A percentile compares a stretch with the other conserved stretches of the same genome.
phyloP scores from a whole-genome alignment of 2,329 filamentous ascomycete species.

The Biscogniauxia sp. region DNA sequence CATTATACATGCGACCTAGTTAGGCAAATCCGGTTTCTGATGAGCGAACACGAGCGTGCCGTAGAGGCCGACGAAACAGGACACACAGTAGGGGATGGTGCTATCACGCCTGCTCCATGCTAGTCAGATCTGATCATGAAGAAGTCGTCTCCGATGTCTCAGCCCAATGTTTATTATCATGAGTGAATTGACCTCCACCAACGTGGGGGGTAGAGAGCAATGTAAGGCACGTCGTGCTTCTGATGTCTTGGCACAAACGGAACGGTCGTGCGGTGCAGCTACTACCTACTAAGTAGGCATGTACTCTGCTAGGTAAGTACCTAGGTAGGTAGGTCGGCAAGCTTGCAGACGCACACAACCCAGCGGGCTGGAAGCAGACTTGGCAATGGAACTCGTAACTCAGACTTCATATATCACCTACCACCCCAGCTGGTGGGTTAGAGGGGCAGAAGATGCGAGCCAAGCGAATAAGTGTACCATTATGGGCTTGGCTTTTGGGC shows the following conservation, averaged over 20 bases:
- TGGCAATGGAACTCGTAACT: constrained; percentile 27
- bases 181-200: not conserved
- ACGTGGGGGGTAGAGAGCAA: not conserved
- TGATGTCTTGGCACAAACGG: constrained; percentile 15
- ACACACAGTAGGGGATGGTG: not conserved
- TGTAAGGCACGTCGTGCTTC: not conserved
- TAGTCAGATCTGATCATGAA: not conserved
- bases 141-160: not conserved
- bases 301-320: too few relatives aligned
- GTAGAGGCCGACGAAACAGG: not conserved
- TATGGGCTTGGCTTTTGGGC: constrained; percentile 22
- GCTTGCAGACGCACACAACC: constrained; percentile 21
- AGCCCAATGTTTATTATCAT: not conserved
- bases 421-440: constrained; percentile 16
- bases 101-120: not conserved
- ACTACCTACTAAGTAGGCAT: too few relatives aligned
- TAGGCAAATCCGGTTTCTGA: not conserved
- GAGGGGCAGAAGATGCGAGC: constrained; percentile 21
- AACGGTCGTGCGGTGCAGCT: constrained; percentile 14
- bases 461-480: constrained; percentile 22
- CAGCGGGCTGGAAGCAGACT: constrained; percentile 25
- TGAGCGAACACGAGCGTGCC: not conserved
- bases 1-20: too few relatives aligned
- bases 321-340: not conserved
- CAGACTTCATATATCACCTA: constrained; percentile 17